These are phyloP conservation scores for Clarkia xantiana DNA, from an alignment of 345 rosid species.

Conservation along the genomic window DNA sequence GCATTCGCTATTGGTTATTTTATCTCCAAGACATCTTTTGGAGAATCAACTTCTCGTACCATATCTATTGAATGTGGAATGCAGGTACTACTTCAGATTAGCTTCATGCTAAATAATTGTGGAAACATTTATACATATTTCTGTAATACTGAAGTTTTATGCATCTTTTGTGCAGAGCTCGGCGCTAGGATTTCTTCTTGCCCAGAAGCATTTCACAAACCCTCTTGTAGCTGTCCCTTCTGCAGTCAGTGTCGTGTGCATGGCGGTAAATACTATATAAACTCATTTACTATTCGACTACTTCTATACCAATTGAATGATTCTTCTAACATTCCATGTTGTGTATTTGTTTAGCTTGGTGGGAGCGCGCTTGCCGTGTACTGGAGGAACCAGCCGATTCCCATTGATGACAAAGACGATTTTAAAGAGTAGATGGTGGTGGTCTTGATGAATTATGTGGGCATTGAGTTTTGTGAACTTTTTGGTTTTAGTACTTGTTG, in stretches of 20 bases:
- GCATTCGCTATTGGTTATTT: conserved; percentile 87
- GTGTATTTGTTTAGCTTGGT: conserved; percentile 47
- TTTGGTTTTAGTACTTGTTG: neutral
- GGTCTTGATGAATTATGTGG: neutral
- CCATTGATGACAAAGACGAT: conserved; percentile 77
- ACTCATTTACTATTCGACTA: too few species aligned
- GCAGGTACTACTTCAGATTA: conserved; percentile 39
- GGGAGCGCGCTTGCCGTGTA: conserved; percentile 88
- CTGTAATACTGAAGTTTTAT: too few species aligned
- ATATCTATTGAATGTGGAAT: conserved; percentile 95
- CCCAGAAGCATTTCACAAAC: conserved; percentile 85
- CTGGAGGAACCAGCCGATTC: conserved; percentile 82
- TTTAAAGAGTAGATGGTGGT: conserved; percentile 42
- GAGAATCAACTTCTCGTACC: conserved; percentile 96
- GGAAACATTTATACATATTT: too few species aligned
- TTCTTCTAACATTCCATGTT: neutral
- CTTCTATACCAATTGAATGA: neutral
- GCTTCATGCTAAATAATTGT: too few species aligned
- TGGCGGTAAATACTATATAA: conserved; percentile 49
- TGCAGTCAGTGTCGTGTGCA: conserved; percentile 93
- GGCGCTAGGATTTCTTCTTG: conserved; percentile 89
- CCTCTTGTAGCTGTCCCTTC: conserved; percentile 95
- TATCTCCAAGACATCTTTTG: conserved; percentile 65
- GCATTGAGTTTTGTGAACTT: neutral
- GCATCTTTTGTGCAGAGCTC: conserved; percentile 97